Evolutionary conservation across 2,329 filamentous ascomycete genomes (phyloP).

Genomic region (Fusarium phyllophilum): DNA sequence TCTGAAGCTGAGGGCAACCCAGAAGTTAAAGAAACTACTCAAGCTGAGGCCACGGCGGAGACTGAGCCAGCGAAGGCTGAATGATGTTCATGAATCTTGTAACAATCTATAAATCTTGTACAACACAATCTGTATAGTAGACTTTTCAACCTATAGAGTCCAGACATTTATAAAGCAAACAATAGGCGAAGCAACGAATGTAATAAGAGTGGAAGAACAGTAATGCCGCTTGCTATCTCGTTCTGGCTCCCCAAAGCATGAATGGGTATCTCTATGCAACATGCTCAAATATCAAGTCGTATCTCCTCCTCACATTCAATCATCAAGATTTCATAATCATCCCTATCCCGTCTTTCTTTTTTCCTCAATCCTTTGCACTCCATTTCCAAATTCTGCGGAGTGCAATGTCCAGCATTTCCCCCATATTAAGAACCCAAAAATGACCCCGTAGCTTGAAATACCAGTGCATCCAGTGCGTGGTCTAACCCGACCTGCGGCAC

Average conservation of each 20-base stretch:
- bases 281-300: constrained; percentile 41
- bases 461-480: constrained; percentile 45
- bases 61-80: neutral
- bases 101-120: neutral
- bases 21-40: neutral
- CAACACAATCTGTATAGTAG: constrained; percentile 3
- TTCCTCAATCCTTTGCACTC: constrained; percentile 31
- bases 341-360: constrained; percentile 1
- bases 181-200: neutral
- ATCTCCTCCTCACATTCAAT: constrained; percentile 38
- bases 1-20: neutral
- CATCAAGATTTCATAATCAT: constrained; percentile 42
- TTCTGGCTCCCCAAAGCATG: constrained; percentile 42
- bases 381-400: constrained; percentile 19
- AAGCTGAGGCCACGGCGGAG: neutral
- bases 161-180: neutral
- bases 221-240: constrained; percentile 46
- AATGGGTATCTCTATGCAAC: constrained; percentile 50
- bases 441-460: constrained; percentile 33
- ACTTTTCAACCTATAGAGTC: neutral
- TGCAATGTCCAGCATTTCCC: constrained; percentile 43
- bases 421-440: constrained; percentile 25
- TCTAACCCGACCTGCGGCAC: constrained; percentile 45
- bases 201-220: constrained; percentile 28
- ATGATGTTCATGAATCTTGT: neutral